Percentiles rank a stretch among this genome's conserved stretches.
These are phyloP conservation scores for Coniochaeta ligniaria DNA, from an alignment of 2,329 filamentous ascomycete genomes.

Conservation along the genomic window DNA sequence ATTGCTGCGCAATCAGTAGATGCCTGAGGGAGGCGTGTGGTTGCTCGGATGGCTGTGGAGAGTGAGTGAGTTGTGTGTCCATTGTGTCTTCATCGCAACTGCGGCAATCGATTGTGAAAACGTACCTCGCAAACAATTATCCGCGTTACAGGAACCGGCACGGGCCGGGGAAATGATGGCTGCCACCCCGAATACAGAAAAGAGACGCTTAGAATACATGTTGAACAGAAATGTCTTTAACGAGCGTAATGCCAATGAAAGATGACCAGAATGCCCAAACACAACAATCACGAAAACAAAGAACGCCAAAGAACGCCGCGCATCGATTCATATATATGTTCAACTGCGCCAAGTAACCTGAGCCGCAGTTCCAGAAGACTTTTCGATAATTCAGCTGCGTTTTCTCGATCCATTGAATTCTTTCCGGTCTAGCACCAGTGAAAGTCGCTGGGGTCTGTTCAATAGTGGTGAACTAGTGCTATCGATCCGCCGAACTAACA, in stretches of 20 bases:
- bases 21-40: background rate
- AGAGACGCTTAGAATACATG: background rate
- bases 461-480: background rate
- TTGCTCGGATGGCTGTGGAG: background rate
- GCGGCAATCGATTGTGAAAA: background rate
- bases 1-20: background rate
- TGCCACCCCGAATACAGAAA: background rate
- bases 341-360: too few relatives aligned
- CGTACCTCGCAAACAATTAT: slow-evolving; percentile 1
- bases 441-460: background rate
- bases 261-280: background rate
- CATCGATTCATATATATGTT: too few relatives aligned
- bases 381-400: background rate
- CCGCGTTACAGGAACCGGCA: background rate
- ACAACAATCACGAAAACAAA: background rate
- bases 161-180: background rate
- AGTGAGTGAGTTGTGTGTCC: background rate
- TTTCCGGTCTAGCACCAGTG: background rate
- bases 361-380: background rate
- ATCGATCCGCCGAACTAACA: background rate
- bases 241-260: background rate
- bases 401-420: background rate
- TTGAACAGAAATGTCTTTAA: background rate
- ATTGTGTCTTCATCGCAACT: too few relatives aligned
- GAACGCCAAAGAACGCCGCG: too few relatives aligned